A percentile compares a stretch with the other conserved stretches of the same genome.
Conservation (phyloP, 2,329 filamentous ascomycete genomes). For the Rutstroemia sp. region DNA sequence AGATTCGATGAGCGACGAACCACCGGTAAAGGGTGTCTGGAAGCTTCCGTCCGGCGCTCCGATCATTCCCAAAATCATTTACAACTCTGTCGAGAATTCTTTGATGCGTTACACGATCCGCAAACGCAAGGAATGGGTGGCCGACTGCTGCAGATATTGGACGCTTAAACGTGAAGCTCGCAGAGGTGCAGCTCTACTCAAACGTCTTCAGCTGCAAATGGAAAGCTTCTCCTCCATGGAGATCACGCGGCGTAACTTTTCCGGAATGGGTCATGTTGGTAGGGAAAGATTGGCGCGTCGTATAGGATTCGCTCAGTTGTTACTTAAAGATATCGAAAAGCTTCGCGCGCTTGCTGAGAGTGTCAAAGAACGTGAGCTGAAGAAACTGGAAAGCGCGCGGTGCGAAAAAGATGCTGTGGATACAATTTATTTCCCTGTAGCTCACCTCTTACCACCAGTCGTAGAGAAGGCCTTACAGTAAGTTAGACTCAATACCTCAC, state of each 20-base stretch:
- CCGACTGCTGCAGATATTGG: conserved; percentile 95
- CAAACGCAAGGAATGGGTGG: conserved; percentile 86
- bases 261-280: conserved; percentile 84
- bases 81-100: conserved; percentile 76
- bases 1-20: conserved; percentile 31
- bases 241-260: conserved; percentile 88
- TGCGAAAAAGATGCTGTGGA: conserved; percentile 76
- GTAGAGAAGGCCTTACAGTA: conserved; percentile 75
- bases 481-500: conserved; percentile 35
- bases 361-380: conserved; percentile 66
- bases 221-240: conserved; percentile 98
- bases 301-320: conserved; percentile 76
- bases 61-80: conserved; percentile 83
- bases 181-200: conserved; percentile 82
- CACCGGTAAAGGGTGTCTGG: conserved; percentile 67
- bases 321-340: conserved; percentile 70
- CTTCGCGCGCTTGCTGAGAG: conserved; percentile 63
- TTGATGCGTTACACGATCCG: conserved; percentile 75
- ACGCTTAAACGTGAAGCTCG: conserved; percentile 91
- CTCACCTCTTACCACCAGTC: conserved; percentile 67
- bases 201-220: conserved; percentile 88
- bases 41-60: conserved; percentile 90
- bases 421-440: conserved; percentile 84
- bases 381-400: conserved; percentile 70
- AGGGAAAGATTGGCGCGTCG: conserved; percentile 69